Base-by-base conservation (phyloP, 2,329 filamentous ascomycete species). In the Fusarium nygamai region DNA sequence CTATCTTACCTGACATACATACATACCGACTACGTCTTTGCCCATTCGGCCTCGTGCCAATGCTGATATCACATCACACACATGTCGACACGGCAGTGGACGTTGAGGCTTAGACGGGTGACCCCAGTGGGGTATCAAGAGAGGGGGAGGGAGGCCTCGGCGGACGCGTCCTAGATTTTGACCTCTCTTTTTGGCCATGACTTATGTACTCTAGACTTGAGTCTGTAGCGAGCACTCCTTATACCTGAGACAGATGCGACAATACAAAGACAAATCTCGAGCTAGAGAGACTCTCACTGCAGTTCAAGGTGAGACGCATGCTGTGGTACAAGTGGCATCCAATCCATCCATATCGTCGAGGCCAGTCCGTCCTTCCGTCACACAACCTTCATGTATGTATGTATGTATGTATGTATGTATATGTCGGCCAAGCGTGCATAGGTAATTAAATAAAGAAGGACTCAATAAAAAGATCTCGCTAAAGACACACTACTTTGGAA, bases 71-170 rank as follows among this genome's bases (percentile, higher is more conserved):
- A 69, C 73, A 73, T 63, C 70, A 74, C 73, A 73, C 72, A 74
- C 70, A 74, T 67, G 65, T 75, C 70, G 62, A 69, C 51, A 71
- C 70, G 61, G 73, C 63, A 76, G 73, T 71, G 70, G 70, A 74
- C 38, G 67, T 74, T 69, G 73, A 76, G 71, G 73, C 73, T 75
- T 69, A 76, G 70, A 76, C 63, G 47, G 60, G 53, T 60, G 58
- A 65, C 70, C 63, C 56, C 59, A 71, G 72, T 74, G 72, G 72
- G 60, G 71, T 72, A 72, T 53, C 48, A 53, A 62, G 64, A 61
- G 64, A 59, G 67, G 71, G 71, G 64, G 60, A 50, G 53, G 67
- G 66, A 73, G 71, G 71, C 72, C 72, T 74, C 72, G 67, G 71
- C 60, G 64, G 66, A 73, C 68, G 69, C 56, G 64, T 71, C 62